These are phyloP conservation scores for Parastagonospora nodorum DNA, from an alignment of 2,329 filamentous ascomycete genomes.

Conservation along the genomic window DNA sequence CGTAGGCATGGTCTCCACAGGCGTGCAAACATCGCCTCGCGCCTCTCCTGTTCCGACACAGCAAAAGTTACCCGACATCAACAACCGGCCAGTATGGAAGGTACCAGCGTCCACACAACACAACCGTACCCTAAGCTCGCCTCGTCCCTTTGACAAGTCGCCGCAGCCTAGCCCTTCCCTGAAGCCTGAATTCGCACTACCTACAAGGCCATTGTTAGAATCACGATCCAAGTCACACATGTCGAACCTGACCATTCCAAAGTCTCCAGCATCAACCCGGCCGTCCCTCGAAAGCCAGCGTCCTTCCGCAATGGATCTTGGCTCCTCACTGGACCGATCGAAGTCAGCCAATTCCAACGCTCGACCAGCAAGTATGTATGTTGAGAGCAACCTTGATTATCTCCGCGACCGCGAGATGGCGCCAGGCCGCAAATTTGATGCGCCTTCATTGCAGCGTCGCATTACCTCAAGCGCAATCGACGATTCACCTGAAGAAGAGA, in stretches of 20 bases:
- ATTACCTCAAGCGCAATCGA: constrained; percentile 37
- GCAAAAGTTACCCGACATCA: constrained; percentile 47
- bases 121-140: constrained; percentile 55
- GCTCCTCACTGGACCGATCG: constrained; percentile 62
- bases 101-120: constrained; percentile 54
- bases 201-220: constrained; percentile 51
- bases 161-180: constrained; percentile 43
- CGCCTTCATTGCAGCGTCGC: constrained; percentile 34
- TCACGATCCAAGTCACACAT: constrained; percentile 57
- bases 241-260: constrained; percentile 56
- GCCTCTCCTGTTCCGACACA: constrained; percentile 39
- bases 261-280: constrained; percentile 62
- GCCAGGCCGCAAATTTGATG: constrained; percentile 42
- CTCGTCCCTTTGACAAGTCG: constrained; percentile 48
- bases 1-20: constrained; percentile 67
- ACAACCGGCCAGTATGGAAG: constrained; percentile 57
- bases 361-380: constrained; percentile 80
- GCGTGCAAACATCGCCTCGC: constrained; percentile 77
- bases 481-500: constrained; percentile 59
- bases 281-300: constrained; percentile 74
- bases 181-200: constrained; percentile 45
- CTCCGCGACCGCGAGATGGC: constrained; percentile 75
- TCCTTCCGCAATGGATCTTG: constrained; percentile 66
- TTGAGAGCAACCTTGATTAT: constrained; percentile 82
- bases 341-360: constrained; percentile 69